A percentile compares a stretch with the other conserved stretches of the same genome.
Conservation (phyloP, 148 eudicot genomes). For the Arbutus unedo region DNA sequence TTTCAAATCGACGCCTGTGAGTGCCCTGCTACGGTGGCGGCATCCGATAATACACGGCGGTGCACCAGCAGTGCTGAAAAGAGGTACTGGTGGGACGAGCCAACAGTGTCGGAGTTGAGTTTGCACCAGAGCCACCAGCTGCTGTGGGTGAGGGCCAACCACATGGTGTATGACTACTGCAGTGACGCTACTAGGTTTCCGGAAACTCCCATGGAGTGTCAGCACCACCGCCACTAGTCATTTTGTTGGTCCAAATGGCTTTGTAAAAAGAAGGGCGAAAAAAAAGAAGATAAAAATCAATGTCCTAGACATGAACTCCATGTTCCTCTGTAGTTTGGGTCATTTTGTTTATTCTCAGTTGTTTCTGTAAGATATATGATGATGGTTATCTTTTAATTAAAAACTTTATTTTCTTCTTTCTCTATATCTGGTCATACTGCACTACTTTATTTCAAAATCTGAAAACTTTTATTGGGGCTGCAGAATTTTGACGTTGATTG, state of each 20-base stretch:
- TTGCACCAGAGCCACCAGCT: conserved; percentile 82
- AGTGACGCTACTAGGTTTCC: conserved; percentile 63
- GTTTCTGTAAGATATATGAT: neutral
- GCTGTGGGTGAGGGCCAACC: conserved; percentile 65
- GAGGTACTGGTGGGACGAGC: conserved; percentile 69
- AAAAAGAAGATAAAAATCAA: neutral
- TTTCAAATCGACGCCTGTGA: conserved; percentile 70
- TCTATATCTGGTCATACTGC: neutral
- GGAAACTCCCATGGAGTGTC: conserved; percentile 55
- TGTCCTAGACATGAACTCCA: conserved; percentile 26
- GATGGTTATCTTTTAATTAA: neutral
- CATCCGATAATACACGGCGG: conserved; percentile 38
- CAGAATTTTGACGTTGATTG: too few species aligned
- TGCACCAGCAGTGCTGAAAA: conserved; percentile 44
- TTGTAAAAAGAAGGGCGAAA: conserved; percentile 9
- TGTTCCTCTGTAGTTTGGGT: conserved; percentile 21
- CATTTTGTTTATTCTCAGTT: neutral
- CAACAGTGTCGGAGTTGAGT: conserved; percentile 56
- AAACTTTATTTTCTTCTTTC: neutral
- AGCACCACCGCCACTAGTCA: conserved; percentile 61
- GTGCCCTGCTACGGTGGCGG: conserved; percentile 43
- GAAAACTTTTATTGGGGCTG: too few species aligned
- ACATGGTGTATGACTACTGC: conserved; percentile 80
- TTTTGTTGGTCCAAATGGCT: neutral
- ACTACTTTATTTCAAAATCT: too few species aligned